Evolutionary conservation across 23 red algal genomes (phyloP).

Genomic region (Rhodosorus marinus): DNA sequence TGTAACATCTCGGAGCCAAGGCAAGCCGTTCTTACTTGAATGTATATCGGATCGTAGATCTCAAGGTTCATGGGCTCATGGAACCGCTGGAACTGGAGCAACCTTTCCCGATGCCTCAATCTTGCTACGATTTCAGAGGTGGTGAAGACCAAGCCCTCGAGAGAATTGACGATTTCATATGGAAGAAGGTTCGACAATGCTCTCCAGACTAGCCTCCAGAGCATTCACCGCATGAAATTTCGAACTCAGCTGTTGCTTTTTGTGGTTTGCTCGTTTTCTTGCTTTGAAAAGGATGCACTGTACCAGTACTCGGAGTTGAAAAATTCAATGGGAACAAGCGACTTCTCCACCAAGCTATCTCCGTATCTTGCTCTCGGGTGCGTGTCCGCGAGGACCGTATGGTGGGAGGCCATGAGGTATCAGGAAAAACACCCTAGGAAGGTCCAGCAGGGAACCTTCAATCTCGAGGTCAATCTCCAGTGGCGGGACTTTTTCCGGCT

Average conservation of each 20-base stretch:
- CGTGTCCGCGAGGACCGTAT: constrained; percentile 56
- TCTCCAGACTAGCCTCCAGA: too few relatives aligned
- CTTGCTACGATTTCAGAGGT: too few relatives aligned
- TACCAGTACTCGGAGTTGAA: constrained; percentile 43
- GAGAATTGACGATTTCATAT: constrained; percentile 38
- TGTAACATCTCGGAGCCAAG: too few relatives aligned
- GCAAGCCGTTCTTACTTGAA: too few relatives aligned
- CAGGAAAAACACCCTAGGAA: constrained; percentile 24
- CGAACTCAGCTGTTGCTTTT: too few relatives aligned
- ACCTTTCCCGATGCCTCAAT: too few relatives aligned
- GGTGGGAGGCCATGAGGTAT: constrained; percentile 25
- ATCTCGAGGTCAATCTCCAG: constrained; percentile 69
- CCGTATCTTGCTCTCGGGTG: constrained; percentile 62
- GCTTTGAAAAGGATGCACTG: constrained; percentile 1
- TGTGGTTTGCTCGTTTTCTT: too few relatives aligned
- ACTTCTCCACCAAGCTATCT: constrained; percentile 55
- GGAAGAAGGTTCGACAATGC: too few relatives aligned
- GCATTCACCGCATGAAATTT: too few relatives aligned
- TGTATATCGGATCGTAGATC: too few relatives aligned
- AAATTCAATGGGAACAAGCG: constrained; percentile 23
- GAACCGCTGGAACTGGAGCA: too few relatives aligned
- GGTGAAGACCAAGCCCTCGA: constrained; percentile 23
- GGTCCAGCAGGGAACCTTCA: constrained; percentile 42
- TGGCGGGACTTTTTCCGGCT: constrained; percentile 82
- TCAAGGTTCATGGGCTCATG: too few relatives aligned